Evolutionary conservation across 768 basidiomycete genomes (phyloP).

Genomic region (Leucosporidium creatinivorum): DNA sequence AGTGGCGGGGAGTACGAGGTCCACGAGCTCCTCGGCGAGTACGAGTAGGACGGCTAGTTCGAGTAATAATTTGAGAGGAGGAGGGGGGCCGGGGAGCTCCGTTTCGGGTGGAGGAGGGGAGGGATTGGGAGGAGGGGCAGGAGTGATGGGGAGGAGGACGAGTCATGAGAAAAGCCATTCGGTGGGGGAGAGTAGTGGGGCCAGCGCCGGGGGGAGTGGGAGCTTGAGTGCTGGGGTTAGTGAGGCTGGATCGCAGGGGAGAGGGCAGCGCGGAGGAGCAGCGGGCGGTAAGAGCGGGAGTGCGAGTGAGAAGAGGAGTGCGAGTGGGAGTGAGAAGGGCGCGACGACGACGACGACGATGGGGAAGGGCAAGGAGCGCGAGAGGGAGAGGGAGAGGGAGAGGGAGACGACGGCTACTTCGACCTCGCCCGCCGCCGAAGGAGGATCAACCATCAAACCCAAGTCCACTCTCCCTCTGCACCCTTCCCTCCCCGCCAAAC

Average conservation of each 20-base stretch:
- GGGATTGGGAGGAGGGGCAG: background rate
- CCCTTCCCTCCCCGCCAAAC: slow-evolving; percentile 28
- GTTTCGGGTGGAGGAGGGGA: background rate
- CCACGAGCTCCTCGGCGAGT: background rate
- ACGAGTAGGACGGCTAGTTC: slow-evolving; percentile 4
- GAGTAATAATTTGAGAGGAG: background rate
- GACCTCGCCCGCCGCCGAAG: background rate
- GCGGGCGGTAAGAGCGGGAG: background rate
- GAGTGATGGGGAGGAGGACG: background rate
- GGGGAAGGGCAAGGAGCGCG: background rate
- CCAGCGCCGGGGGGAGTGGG: slow-evolving; percentile 1
- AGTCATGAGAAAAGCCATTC: slow-evolving; percentile 9
- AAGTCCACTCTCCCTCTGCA: background rate
- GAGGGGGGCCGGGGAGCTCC: background rate
- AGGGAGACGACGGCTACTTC: background rate
- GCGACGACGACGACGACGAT: no score
- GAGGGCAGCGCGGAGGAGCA: background rate
- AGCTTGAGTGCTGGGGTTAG: background rate
- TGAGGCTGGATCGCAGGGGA: background rate
- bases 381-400: background rate
- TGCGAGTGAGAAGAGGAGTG: background rate
- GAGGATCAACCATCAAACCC: no score
- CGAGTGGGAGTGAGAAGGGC: no score
- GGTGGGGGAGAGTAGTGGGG: background rate
- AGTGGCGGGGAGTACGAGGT: background rate